Conservation (phyloP, 2,329 filamentous ascomycete species). For the Aspergillus arachidicola region DNA sequence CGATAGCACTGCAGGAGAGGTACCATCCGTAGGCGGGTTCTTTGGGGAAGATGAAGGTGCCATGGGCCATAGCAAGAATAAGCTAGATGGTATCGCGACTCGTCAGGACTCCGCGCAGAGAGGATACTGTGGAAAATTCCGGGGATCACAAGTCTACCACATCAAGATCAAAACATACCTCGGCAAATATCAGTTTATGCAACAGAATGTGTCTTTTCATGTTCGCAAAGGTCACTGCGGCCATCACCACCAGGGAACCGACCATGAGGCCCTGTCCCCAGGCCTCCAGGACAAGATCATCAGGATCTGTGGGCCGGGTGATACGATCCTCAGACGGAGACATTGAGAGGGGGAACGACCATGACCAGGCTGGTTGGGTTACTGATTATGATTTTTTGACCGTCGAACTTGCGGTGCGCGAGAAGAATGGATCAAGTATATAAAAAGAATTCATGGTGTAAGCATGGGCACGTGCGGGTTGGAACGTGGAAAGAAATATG, state of each 20-base stretch:
- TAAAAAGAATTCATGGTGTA: neutral
- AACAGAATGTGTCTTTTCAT: slow-evolving; percentile 52
- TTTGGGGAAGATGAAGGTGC: slow-evolving; percentile 61
- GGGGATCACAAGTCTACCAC: neutral
- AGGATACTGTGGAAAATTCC: neutral
- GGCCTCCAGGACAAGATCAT: slow-evolving; percentile 47
- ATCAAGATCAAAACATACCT: slow-evolving; percentile 34
- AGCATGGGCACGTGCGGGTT: neutral
- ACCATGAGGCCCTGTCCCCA: slow-evolving; percentile 55
- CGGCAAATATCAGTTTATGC: slow-evolving; percentile 54
- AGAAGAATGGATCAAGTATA: slow-evolving; percentile 3
- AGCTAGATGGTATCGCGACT: slow-evolving; percentile 41
- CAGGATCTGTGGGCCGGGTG: slow-evolving; percentile 28
- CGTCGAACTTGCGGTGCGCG: neutral
- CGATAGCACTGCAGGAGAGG: slow-evolving; percentile 61
- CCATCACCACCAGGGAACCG: slow-evolving; percentile 53
- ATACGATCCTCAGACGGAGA: slow-evolving; percentile 17
- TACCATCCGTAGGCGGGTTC: slow-evolving; percentile 65
- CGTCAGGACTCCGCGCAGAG: neutral
- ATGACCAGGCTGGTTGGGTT: neutral
- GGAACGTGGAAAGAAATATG: neutral
- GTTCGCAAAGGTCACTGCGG: slow-evolving; percentile 52
- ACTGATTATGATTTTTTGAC: neutral
- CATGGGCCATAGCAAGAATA: slow-evolving; percentile 59
- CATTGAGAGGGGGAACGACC: slow-evolving; percentile 3